A percentile compares a stretch with the other conserved stretches of the same genome.
Evolutionary conservation across 768 basidiomycete genomes (phyloP).

Genomic region (Candolleomyces aberdarensis): DNA sequence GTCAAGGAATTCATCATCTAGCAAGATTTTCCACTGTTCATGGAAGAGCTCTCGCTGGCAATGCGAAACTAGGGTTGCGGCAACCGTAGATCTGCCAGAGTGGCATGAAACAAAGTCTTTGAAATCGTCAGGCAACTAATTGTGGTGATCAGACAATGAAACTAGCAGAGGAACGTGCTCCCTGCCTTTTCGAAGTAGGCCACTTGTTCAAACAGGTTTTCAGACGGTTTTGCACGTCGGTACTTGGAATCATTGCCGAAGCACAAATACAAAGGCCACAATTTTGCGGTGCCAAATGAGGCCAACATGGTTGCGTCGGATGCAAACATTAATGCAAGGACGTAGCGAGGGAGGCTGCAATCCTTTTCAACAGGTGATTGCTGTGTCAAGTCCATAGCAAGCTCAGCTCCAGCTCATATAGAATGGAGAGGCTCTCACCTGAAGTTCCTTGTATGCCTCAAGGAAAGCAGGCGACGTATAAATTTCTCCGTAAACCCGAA

Average conservation of each 20-base stretch:
- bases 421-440: background rate
- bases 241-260: constrained; percentile 17
- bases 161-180: background rate
- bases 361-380: background rate
- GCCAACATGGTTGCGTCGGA: constrained; percentile 18
- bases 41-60: constrained; percentile 17
- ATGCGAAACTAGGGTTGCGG: constrained; percentile 16
- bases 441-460: constrained; percentile 12
- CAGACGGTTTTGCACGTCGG: constrained; percentile 9
- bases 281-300: constrained; percentile 14
- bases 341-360: background rate
- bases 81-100: no score
- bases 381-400: background rate
- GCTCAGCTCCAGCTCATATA: background rate
- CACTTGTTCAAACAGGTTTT: constrained; percentile 12
- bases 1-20: constrained; percentile 17
- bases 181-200: constrained; percentile 16
- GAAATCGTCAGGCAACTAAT: background rate
- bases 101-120: background rate
- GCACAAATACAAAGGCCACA: constrained; percentile 17
- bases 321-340: constrained; percentile 21
- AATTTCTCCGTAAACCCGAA: constrained; percentile 14
- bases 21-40: constrained; percentile 11
- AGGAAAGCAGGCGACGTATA: constrained; percentile 18
- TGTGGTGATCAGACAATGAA: background rate